Conservation (phyloP, 805 yeast genomes). For the Cyberlindnera galapagoensis region DNA sequence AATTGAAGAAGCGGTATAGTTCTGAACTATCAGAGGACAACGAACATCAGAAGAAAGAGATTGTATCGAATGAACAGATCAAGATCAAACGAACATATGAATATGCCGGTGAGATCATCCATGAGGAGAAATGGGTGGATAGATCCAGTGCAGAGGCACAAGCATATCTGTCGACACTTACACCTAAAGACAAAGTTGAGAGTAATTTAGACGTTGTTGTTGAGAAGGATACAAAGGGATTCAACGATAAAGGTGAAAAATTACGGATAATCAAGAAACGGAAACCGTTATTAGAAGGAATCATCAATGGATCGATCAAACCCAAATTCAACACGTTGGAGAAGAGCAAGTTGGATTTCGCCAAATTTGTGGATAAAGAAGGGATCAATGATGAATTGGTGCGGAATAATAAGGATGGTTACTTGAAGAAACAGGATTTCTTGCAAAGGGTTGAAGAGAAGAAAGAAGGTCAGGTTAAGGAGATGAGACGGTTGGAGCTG, state of each 20-base stretch:
- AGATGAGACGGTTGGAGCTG: constrained; percentile 30
- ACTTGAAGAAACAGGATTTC: constrained; percentile 86
- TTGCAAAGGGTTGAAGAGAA: constrained; percentile 59
- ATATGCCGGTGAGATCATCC: constrained; percentile 80
- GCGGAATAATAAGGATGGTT: constrained; percentile 82
- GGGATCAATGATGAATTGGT: constrained; percentile 79
- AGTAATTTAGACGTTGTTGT: constrained; percentile 11
- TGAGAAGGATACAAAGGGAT: constrained; percentile 8
- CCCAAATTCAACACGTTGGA: constrained; percentile 86
- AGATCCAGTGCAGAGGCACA: constrained; percentile 79
- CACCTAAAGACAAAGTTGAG: constrained; percentile 24
- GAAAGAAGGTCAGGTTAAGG: constrained; percentile 32
- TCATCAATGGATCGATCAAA: constrained; percentile 59
- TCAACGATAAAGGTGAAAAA: constrained; percentile 26
- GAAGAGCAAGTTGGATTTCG: constrained; percentile 93
- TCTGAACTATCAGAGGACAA: constrained; percentile 10
- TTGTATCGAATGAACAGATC: constrained; percentile 38
- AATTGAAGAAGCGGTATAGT: constrained; percentile 20
- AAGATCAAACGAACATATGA: constrained; percentile 73
- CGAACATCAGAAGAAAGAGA: too few species aligned
- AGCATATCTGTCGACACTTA: constrained; percentile 61
- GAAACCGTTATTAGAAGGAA: constrained; percentile 70
- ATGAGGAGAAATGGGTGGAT: constrained; percentile 75
- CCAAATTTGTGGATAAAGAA: constrained; percentile 81
- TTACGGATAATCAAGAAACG: constrained; percentile 59